Evolutionary conservation across 2,329 filamentous ascomycete genomes (phyloP), one percentile per base, ranked within the genome.

Genomic region (Tolypocladium ovalisporum): DNA sequence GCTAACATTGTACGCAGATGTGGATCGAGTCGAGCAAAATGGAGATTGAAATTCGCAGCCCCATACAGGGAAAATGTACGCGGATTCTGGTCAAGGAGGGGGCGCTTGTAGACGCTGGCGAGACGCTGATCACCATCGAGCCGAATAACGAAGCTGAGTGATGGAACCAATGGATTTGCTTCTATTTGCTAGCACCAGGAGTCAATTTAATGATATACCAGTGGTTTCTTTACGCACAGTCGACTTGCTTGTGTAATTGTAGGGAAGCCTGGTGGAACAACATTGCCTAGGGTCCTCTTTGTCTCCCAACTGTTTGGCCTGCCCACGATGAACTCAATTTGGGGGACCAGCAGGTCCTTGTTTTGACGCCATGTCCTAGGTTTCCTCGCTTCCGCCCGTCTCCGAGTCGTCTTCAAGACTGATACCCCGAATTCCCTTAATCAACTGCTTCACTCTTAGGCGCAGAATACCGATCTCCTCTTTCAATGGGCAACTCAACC

Each of bases 1-100:
- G 24, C 56, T 58, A n/a, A 58, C 44, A 35, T 22, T 24, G 22
- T 36, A 2, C 17, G 13, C 39, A 68, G 65, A 54, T 67, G 17
- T 71, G 62, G 60, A 62, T 72, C 27, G 70, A 72, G 58, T 71
- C 70, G n/a, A 71, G 68, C 55, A 72, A 72, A 64, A 72, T 72
- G 70, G 70, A 71, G 54, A 60, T 72, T n/a, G 66, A 70, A 49
- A 68, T 72, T 54, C 62, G 59, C n/a, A 70, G 68, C 42, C 66
- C 65, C 1, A 54, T 62, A 0, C 56, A 52, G 22, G 70, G 70
- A 4, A 64, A 17, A 37, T 66, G 69, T 44, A 61, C 58, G 27
- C 60, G 57, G 36, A 61, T 69, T n/a, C 54, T 66, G 37, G 65
- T 68, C 1, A 58, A 55, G 29, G 62, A 63, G 34, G 69, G 70